Conservation (phyloP, 768 basidiomycete species). For the Baorangia bicolor region DNA sequence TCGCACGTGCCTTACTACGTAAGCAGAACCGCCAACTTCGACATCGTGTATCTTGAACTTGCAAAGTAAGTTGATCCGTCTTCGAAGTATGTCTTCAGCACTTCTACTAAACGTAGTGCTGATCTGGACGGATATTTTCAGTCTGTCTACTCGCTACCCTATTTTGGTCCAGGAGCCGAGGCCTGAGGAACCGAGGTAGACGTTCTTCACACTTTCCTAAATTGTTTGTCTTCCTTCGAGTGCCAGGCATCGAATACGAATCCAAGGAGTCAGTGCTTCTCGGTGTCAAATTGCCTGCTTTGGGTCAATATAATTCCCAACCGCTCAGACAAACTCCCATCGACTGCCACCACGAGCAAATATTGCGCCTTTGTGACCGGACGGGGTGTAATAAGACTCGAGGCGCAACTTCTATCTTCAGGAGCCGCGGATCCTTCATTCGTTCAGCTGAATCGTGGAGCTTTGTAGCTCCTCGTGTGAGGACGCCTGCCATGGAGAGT, state of each 20-base stretch:
- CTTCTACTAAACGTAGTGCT: background rate
- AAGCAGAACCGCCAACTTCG: no score
- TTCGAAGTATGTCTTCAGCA: background rate
- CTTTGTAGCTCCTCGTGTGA: background rate
- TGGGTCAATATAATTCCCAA: background rate
- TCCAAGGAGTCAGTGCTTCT: background rate
- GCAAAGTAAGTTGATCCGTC: background rate
- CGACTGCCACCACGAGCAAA: background rate
- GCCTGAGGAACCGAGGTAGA: background rate
- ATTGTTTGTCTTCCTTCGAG: background rate
- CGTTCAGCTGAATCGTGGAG: background rate
- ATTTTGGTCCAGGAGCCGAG: background rate
- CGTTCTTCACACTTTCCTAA: background rate
- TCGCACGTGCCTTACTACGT: no score
- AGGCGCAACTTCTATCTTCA: background rate
- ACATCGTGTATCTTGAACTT: background rate
- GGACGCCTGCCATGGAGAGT: constrained; percentile 7
- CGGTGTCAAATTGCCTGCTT: background rate
- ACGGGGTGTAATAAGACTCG: background rate
- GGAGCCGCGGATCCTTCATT: background rate
- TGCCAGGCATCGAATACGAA: background rate
- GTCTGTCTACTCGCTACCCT: background rate
- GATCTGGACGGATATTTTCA: background rate
- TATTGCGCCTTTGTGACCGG: background rate
- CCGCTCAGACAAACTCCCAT: background rate